These are phyloP conservation scores for Psidium guajava DNA, from an alignment of 345 rosid genomes.

Conservation along the genomic window DNA sequence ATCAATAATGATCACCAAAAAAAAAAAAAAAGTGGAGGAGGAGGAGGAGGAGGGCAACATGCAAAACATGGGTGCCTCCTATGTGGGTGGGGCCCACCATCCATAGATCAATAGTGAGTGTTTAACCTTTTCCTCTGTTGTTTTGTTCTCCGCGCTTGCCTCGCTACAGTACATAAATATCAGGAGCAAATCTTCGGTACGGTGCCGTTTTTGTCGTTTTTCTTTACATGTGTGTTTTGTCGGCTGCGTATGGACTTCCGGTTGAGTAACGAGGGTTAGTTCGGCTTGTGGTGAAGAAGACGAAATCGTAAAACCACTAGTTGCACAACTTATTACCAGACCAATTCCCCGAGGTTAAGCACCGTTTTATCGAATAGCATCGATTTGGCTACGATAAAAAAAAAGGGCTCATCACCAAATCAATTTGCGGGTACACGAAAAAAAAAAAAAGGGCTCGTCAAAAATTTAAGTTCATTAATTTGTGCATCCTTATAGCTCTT, in stretches of 20 bases:
- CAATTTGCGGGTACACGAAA: not conserved
- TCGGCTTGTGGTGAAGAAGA: not conserved
- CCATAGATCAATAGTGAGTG: not conserved
- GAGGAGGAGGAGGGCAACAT: not conserved
- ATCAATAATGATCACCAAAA: not conserved
- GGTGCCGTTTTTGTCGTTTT: not conserved
- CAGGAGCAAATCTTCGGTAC: not conserved
- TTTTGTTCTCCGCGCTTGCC: not conserved
- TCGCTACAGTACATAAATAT: not conserved
- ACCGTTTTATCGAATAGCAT: not conserved
- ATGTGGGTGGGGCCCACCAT: not conserved
- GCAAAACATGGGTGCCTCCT: not conserved
- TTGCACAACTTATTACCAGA: not conserved
- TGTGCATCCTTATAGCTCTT: not conserved
- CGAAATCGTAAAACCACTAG: too few species aligned
- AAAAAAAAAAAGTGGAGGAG: not conserved
- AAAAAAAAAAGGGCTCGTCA: not conserved
- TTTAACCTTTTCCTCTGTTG: not conserved
- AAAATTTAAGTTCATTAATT: not conserved
- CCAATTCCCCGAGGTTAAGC: not conserved
- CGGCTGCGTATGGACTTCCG: not conserved
- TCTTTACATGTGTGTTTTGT: not conserved
- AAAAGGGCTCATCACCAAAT: not conserved
- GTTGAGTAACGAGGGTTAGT: not conserved
- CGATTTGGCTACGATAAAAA: not conserved